phyloP scores from a whole-genome alignment of 2,329 filamentous ascomycete species.

The Ophiostoma quercus region DNA sequence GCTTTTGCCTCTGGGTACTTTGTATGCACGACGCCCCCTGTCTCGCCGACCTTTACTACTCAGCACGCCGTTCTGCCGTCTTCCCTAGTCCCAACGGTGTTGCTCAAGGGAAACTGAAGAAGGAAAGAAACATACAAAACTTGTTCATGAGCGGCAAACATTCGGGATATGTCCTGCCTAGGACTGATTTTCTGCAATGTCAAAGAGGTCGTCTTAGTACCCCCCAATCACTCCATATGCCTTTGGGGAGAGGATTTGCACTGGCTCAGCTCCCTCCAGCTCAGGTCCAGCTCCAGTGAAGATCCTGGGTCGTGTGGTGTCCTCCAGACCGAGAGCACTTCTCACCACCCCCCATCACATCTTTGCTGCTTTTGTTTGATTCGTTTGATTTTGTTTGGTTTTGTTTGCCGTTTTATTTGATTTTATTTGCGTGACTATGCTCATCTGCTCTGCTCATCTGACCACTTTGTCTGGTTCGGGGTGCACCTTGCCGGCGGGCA shows the following conservation, averaged over 20 bases:
- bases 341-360: not conserved
- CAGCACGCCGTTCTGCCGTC: not conserved
- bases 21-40: not conserved
- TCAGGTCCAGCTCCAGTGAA: not conserved
- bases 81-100: not conserved
- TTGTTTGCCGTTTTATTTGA: not conserved
- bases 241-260: not conserved
- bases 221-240: not conserved
- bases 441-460: not conserved
- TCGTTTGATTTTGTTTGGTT: not conserved
- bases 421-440: not conserved
- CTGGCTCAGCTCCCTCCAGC: not conserved
- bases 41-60: not conserved
- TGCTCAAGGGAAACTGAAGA: not conserved
- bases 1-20: not conserved
- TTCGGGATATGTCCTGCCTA: not conserved
- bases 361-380: not conserved
- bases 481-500: not conserved
- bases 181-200: not conserved
- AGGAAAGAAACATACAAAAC: not conserved
- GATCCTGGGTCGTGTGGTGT: not conserved
- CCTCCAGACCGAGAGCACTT: not conserved
- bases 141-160: no score
- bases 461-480: not conserved
- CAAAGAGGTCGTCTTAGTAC: not conserved